Base-by-base conservation (phyloP, 192 early-diverging fungal genomes). In the Linnemannia exigua region DNA sequence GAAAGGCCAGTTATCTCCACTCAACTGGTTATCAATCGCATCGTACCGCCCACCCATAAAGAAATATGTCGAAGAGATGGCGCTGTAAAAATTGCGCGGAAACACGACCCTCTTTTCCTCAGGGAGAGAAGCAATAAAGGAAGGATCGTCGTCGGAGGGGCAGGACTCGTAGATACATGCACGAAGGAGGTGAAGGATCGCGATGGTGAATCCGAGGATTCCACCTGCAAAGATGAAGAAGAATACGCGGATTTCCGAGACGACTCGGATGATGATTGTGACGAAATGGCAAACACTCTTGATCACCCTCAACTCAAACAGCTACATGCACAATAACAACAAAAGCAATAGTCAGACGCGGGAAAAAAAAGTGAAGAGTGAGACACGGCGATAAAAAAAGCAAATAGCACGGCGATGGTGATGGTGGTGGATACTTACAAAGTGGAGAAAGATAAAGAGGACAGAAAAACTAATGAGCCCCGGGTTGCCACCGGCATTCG, bases 201-300 rank as follows among this genome's bases (percentile, higher is more conserved):
- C 72, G 5, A 81, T 70, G 2, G 79, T 54, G 19, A 81, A 81
- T 0, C 50, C 66, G 22, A 81, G 15, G 31, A 81, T 81, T 22
- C 79, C 79, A 33, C 72, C 35, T 5, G 79, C 79, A 41, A 76
- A 76, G 4, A 76, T 67, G 15, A 76, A 48, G 44, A 72, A 72
- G 46, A 72, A 72, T 1, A 48, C 71, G 1, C 47, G 38, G 71
- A 72, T 72, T 12, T 72, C 71, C 28, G 28, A 44, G 31, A 72
- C 16, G 46, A 72, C 41, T 36, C 47, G 44, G 41, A 72, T 48
- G 3, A 72, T 50, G 17, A 72, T 72, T 44, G 71, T 72, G 44
- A 72, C 71, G 22, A 44, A 72, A 3, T 72, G 38, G 31, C 71
- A 72, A 3, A 72, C 71, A 19, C 38, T 72, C 28, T 47, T 31